These are phyloP conservation scores for Cinnamomum chago DNA, from an alignment of 164 flowering plant genomes.

Conservation along the genomic window DNA sequence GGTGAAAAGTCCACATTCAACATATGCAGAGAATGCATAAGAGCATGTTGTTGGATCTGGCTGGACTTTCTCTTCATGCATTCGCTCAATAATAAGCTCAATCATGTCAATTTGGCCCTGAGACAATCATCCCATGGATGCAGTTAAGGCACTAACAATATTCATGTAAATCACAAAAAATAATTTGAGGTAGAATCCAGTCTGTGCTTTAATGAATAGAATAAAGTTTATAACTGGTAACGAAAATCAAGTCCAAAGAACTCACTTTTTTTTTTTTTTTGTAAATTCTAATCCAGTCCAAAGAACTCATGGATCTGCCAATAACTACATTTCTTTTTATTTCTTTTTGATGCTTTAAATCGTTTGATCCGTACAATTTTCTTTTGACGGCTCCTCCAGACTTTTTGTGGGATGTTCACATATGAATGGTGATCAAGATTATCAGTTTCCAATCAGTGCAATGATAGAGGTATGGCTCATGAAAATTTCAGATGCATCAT, in stretches of 20 bases:
- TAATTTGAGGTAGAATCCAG: neutral
- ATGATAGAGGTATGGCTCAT: neutral
- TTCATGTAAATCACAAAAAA: neutral
- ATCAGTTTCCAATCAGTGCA: neutral
- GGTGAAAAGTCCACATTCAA: conserved; percentile 30
- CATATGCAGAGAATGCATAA: conserved; percentile 61
- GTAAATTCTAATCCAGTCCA: neutral
- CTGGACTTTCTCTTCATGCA: conserved; percentile 57
- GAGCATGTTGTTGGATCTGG: conserved; percentile 80
- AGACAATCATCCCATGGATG: conserved; percentile 7
- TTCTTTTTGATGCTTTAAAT: no score
- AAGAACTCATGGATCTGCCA: neutral
- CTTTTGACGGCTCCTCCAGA: no score
- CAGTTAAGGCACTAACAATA: neutral
- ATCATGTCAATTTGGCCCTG: conserved; percentile 74
- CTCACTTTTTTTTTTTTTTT: neutral
- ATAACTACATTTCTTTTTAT: no score
- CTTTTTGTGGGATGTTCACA: neutral
- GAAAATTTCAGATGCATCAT: no score
- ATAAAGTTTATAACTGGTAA: neutral
- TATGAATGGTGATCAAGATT: neutral
- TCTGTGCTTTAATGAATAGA: neutral
- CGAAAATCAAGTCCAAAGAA: neutral
- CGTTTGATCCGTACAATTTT: no score
- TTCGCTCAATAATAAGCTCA: conserved; percentile 59